Evolutionary conservation across 2,329 filamentous ascomycete genomes (phyloP).

Genomic region (Talaromyces pinophilus): DNA sequence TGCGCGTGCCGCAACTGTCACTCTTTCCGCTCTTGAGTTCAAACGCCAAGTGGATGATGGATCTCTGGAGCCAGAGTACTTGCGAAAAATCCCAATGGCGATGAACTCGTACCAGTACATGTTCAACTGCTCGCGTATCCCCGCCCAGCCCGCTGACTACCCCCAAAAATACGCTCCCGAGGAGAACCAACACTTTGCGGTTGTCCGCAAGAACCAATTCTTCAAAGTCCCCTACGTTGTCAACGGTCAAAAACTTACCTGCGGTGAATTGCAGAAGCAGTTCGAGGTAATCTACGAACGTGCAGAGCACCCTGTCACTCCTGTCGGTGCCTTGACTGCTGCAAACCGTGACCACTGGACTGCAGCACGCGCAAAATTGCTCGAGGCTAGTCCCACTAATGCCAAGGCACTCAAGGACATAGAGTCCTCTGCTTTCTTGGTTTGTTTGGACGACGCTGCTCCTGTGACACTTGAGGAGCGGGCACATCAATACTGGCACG

Average conservation of each 20-base stretch:
- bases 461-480: slow-evolving; percentile 95
- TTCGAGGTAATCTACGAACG: slow-evolving; percentile 82
- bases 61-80: slow-evolving; percentile 92
- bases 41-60: slow-evolving; percentile 85
- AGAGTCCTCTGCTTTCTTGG: slow-evolving; percentile 83
- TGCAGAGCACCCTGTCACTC: slow-evolving; percentile 65
- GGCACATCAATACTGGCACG: slow-evolving; percentile 96
- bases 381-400: slow-evolving; percentile 77
- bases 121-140: slow-evolving; percentile 92
- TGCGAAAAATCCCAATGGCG: slow-evolving; percentile 95
- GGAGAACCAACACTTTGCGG: slow-evolving; percentile 83
- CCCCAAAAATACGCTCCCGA: slow-evolving; percentile 75
- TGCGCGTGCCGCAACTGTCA: slow-evolving; percentile 89
- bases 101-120: slow-evolving; percentile 99
- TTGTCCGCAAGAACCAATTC: slow-evolving; percentile 93
- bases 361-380: slow-evolving; percentile 73
- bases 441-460: slow-evolving; percentile 88
- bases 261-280: slow-evolving; percentile 84
- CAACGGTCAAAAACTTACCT: slow-evolving; percentile 81
- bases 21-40: slow-evolving; percentile 84
- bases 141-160: slow-evolving; percentile 77
- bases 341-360: slow-evolving; percentile 95
- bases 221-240: slow-evolving; percentile 87
- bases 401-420: slow-evolving; percentile 74
- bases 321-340: slow-evolving; percentile 81